phyloP scores from a whole-genome alignment of 495 filamentous ascomycete species.

The Xanthoparmelia taractica region DNA sequence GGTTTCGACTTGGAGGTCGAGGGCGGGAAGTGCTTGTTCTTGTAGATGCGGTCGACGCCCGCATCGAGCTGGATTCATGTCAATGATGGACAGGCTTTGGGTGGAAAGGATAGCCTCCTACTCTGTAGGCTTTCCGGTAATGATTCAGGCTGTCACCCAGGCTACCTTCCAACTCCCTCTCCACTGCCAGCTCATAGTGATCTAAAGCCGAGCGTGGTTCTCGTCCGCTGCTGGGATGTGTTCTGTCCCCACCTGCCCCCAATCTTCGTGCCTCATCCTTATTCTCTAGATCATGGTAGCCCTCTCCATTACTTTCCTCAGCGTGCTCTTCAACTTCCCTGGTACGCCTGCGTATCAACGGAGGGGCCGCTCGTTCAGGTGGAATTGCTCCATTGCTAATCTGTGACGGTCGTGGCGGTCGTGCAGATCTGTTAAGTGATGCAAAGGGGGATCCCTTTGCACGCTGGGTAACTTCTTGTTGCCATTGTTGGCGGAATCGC shows the following conservation, averaged over 20 bases:
- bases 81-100: slow-evolving; percentile 18
- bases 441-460: slow-evolving; percentile 28
- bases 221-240: slow-evolving; percentile 21
- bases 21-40: slow-evolving; percentile 78
- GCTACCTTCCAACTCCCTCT: slow-evolving; percentile 74
- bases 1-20: slow-evolving; percentile 50
- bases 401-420: slow-evolving; percentile 25
- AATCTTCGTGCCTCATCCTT: slow-evolving; percentile 37
- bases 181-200: slow-evolving; percentile 86
- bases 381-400: slow-evolving; percentile 23
- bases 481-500: slow-evolving; percentile 74
- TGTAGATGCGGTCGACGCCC: slow-evolving; percentile 74
- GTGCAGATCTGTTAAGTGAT: slow-evolving; percentile 25
- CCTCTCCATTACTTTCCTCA: slow-evolving; percentile 36
- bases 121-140: slow-evolving; percentile 84
- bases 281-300: slow-evolving; percentile 39
- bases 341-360: slow-evolving; percentile 28
- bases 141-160: slow-evolving; percentile 83
- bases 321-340: slow-evolving; percentile 39
- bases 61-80: slow-evolving; percentile 59
- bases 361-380: slow-evolving; percentile 29
- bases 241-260: slow-evolving; percentile 32
- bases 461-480: slow-evolving; percentile 64
- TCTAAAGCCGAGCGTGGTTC: slow-evolving; percentile 77
- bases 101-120: slow-evolving; percentile 31